Evolutionary conservation across 495 filamentous ascomycete genomes (phyloP).

Genomic region (Hamigera avellanea): DNA sequence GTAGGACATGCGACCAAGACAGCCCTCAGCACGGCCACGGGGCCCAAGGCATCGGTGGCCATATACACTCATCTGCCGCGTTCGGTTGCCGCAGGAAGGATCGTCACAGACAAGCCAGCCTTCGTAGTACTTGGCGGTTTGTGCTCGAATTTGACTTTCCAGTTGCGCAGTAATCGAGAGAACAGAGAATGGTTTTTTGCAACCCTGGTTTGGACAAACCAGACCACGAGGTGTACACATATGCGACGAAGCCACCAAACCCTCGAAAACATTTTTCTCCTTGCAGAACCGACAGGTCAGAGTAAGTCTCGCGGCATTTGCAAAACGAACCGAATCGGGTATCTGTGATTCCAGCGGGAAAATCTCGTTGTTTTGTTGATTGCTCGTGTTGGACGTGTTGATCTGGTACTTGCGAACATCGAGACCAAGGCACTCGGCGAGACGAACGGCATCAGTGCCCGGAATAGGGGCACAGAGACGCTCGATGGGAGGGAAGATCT

Average conservation of each 20-base stretch:
- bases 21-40: slow-evolving; percentile 67
- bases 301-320: slow-evolving; percentile 57
- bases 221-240: slow-evolving; percentile 63
- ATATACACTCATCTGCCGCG: slow-evolving; percentile 83
- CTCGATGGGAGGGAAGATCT: slow-evolving; percentile 97
- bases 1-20: slow-evolving; percentile 78
- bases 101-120: slow-evolving; percentile 89
- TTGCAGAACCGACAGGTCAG: slow-evolving; percentile 79
- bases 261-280: slow-evolving; percentile 58
- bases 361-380: slow-evolving; percentile 48
- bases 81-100: slow-evolving; percentile 71
- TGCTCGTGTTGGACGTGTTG: slow-evolving; percentile 42
- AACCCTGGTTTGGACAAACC: slow-evolving; percentile 50
- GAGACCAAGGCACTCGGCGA: slow-evolving; percentile 88
- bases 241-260: slow-evolving; percentile 44
- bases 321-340: slow-evolving; percentile 72
- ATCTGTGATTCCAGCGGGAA: slow-evolving; percentile 89
- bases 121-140: slow-evolving; percentile 78
- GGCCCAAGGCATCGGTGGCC: slow-evolving; percentile 84
- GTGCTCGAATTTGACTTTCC: slow-evolving; percentile 67
- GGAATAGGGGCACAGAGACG: slow-evolving; percentile 92
- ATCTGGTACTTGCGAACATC: slow-evolving; percentile 80
- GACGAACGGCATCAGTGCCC: slow-evolving; percentile 75
- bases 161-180: slow-evolving; percentile 74
- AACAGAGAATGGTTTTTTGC: slow-evolving; percentile 51